These are phyloP conservation scores for Lepidium didymum DNA, from an alignment of 345 rosid species.

Conservation along the genomic window DNA sequence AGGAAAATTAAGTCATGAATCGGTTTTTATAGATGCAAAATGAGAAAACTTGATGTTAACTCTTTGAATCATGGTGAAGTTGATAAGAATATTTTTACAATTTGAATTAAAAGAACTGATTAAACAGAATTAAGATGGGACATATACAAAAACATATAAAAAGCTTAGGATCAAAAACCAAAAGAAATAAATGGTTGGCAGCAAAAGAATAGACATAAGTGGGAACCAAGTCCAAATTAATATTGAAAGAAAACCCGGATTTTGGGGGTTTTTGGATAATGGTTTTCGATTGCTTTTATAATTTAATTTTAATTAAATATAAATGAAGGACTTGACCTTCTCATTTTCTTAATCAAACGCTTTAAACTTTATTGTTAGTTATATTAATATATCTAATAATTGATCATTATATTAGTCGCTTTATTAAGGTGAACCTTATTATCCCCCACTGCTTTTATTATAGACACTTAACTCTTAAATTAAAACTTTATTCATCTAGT, in stretches of 20 bases:
- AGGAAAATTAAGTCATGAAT: too few species aligned
- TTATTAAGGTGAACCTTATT: slow-evolving; percentile 9
- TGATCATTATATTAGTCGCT: background rate
- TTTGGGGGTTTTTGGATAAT: slow-evolving; percentile 17
- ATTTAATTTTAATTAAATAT: background rate
- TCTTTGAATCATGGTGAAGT: too few species aligned
- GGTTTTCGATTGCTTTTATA: slow-evolving; percentile 7
- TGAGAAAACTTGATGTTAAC: too few species aligned
- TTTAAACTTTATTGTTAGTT: slow-evolving; percentile 1
- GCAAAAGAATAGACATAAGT: background rate
- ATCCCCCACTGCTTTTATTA: slow-evolving; percentile 1
- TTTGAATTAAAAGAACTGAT: background rate
- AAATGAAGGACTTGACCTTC: background rate
- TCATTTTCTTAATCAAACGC: slow-evolving; percentile 10
- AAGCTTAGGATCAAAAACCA: background rate
- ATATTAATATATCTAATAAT: too few species aligned
- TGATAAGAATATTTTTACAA: background rate
- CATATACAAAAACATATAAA: background rate
- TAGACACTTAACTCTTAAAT: background rate
- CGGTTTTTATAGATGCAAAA: too few species aligned
- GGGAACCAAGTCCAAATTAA: slow-evolving; percentile 20
- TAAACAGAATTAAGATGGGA: slow-evolving; percentile 1
- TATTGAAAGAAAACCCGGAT: slow-evolving; percentile 13
- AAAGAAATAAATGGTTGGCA: slow-evolving; percentile 5
- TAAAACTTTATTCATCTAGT: too few species aligned